Base-by-base conservation (phyloP, 768 basidiomycete species). In the Tylopilus sp. region DNA sequence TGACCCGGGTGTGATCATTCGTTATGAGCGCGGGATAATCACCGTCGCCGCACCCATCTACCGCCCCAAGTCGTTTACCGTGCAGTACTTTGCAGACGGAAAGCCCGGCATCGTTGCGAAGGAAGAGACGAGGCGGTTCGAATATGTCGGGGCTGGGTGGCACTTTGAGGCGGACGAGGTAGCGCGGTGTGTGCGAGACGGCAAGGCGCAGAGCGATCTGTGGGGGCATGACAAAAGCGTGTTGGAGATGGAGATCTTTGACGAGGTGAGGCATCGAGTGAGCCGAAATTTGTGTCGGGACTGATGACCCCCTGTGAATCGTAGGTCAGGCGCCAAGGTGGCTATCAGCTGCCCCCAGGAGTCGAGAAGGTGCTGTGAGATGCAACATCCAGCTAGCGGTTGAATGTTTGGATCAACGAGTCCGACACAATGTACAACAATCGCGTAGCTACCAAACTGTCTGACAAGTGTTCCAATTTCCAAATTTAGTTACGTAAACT, bases 141-240 rank as follows among this genome's bases (percentile, higher is more conserved):
- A 80, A 38, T 84, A 85, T 60, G 69, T 76, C 4, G 89, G 88
- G 10, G 73, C 72, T 30, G 92, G 91, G 8, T 89, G 81, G 86
- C 81, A 90, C 66, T 95, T 85, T 68, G 80, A 94, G 68, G 91
- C 91, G 3, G 92, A 95, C 60, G 91, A 94, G 53, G 90, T 91
- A 11, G 91, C 88, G 17, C 70, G 88, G 43, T 89, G 86, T 61
- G 72, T 91, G 20, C 69, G 82, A 35, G 85, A 85, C 47, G 86
- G 86, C 3, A 88, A 85, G 73, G 70, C 71, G 22, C 83, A 93
- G 69, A 91, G 89, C 60, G 74, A 74, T 4, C 59, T 82, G 28
- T 92, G 91, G 88, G 78, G 83, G 1, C 86, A 86, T 58, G 80
- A 83, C 39, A 91, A 92, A 73, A 92, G 86, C 62, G 60, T 88